Evolutionary conservation across 2,329 filamentous ascomycete species (phyloP), one percentile per base, ranked within the genome.

Genomic region (Aureobasidium namibiae): DNA sequence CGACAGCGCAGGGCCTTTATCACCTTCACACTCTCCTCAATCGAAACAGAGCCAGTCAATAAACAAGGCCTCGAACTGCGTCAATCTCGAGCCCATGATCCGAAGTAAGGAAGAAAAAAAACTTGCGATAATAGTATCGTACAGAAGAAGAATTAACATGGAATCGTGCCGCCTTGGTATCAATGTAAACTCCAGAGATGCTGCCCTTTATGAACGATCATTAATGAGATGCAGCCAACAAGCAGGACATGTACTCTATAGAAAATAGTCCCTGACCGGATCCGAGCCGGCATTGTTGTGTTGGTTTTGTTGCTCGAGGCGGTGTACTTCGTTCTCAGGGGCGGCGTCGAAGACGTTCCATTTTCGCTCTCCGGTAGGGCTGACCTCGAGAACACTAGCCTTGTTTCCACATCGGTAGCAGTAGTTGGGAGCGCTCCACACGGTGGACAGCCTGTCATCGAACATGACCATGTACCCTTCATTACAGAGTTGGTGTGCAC

Each of bases 341-440:
- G 94, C 92, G 3, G 94, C 94, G 60, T 95, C 90, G 72, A 99
- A 99, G 24, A 97, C 92, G 71, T 99, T 99, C 79, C 97, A 99
- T 74, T 90, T 96, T 61, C 92, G 81, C 74, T 96, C 91, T 38
- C 94, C 92, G 0, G 87, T 87, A 70, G 96, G 91, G 72, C 90
- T 92, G 60, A 99, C 94, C 75, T 99, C 94, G 38, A 99, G 81
- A 46, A 99, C 94, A 73, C 91, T 96, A 9, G 94, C 94, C 83
- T 97, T 87, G 72, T 99, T 99, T 48, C 94, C 94, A 75, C 94
- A 99, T 34, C 77, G 70, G 61, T 73, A 73, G 66, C 71, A 73
- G 62, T 73, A 73, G 59, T 73, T 73, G 24, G 71, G 71, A 39
- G 71, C 71, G 16, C 72, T 96, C 94, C 94, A 99, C 7, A 99